Evolutionary conservation across 148 eudicot species (phyloP).

Genomic region (Chenopodium suecicum): DNA sequence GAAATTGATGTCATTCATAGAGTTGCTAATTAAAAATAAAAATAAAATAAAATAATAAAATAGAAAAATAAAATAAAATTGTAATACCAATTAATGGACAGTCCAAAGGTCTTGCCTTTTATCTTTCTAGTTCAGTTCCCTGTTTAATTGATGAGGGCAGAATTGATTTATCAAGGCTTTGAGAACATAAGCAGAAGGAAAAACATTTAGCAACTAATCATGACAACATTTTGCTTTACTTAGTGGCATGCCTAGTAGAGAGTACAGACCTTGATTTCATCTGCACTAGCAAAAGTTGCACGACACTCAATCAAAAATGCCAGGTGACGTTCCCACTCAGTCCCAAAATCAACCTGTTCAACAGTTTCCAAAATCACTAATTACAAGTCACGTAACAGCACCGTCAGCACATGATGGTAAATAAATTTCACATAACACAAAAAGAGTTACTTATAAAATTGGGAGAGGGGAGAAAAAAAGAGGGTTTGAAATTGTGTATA

Average conservation of each 20-base stretch:
- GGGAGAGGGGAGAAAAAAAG: background rate
- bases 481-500: background rate
- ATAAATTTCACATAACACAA: background rate
- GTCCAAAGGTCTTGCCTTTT: background rate
- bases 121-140: background rate
- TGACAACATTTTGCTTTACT: background rate
- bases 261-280: conserved; percentile 56
- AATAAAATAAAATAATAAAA: background rate
- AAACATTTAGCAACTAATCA: background rate
- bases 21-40: background rate
- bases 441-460: background rate
- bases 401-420: background rate
- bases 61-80: background rate
- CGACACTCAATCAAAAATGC: conserved; percentile 66
- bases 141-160: background rate
- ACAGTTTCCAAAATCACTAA: background rate
- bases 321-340: conserved; percentile 50
- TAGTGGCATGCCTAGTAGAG: background rate
- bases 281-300: conserved; percentile 56
- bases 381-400: background rate
- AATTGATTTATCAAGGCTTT: background rate
- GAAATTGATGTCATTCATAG: too few relatives aligned
- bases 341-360: conserved; percentile 64
- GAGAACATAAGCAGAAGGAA: background rate
- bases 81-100: background rate